Conservation (phyloP, 2,329 filamentous ascomycete species). For the Aureobasidium sp. region DNA sequence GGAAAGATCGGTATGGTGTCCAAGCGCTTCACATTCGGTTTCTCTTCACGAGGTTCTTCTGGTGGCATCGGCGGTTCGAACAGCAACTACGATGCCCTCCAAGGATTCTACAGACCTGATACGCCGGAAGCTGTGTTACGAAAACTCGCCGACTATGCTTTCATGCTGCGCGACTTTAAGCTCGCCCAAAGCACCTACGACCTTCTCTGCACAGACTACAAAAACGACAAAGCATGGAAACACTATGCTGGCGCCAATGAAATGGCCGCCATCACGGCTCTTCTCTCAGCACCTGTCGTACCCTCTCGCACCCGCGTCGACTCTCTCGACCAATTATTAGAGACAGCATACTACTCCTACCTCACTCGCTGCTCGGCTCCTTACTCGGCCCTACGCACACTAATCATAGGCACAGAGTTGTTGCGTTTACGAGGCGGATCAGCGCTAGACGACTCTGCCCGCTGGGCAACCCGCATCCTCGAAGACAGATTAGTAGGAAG, state of each 20-base stretch:
- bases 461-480: conserved; percentile 73
- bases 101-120: conserved; percentile 78
- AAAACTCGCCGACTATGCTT: conserved; percentile 87
- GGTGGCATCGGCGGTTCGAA: conserved; percentile 45
- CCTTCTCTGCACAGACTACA: conserved; percentile 78
- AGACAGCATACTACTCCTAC: conserved; percentile 88
- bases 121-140: conserved; percentile 84
- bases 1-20: conserved; percentile 94
- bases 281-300: conserved; percentile 63
- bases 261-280: conserved; percentile 80
- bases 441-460: conserved; percentile 77
- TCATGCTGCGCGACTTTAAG: conserved; percentile 96
- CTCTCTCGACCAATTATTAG: conserved; percentile 76
- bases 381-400: conserved; percentile 71
- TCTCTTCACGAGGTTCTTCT: conserved; percentile 59
- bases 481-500: conserved; percentile 69
- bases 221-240: conserved; percentile 93
- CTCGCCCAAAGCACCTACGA: conserved; percentile 89
- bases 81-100: conserved; percentile 69
- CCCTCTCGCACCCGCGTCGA: conserved; percentile 73
- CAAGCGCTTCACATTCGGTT: conserved; percentile 74
- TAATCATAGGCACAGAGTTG: conserved; percentile 72
- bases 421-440: conserved; percentile 72
- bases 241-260: conserved; percentile 91
- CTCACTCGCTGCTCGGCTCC: conserved; percentile 73